Conservation (phyloP, 805 yeast species). For the Metschnikowia dekortorum region DNA sequence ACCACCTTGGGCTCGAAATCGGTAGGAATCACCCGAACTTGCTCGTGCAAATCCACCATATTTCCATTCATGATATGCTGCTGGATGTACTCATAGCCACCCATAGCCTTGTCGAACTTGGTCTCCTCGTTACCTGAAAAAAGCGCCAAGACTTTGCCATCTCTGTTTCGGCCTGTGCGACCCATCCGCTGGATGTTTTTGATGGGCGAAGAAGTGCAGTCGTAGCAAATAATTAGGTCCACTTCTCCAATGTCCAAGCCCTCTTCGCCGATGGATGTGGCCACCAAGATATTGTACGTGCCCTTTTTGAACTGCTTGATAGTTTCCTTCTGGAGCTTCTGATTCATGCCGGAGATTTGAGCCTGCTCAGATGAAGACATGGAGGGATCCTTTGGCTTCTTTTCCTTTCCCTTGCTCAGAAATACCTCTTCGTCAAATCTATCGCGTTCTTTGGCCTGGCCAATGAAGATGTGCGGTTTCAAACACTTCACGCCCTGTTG, state of each 20-base stretch:
- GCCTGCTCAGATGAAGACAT: slow-evolving; percentile 73
- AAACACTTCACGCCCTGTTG: slow-evolving; percentile 35
- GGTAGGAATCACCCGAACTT: slow-evolving; percentile 67
- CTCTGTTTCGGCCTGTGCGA: slow-evolving; percentile 92
- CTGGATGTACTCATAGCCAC: slow-evolving; percentile 76
- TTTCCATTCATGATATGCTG: slow-evolving; percentile 53
- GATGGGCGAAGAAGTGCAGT: slow-evolving; percentile 89
- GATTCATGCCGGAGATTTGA: slow-evolving; percentile 82
- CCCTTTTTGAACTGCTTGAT: slow-evolving; percentile 73
- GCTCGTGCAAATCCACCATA: slow-evolving; percentile 39
- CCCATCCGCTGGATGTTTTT: slow-evolving; percentile 96
- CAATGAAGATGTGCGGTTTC: slow-evolving; percentile 84
- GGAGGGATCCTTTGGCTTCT: slow-evolving; percentile 51
- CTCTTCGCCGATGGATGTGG: slow-evolving; percentile 97
- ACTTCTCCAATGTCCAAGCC: slow-evolving; percentile 98
- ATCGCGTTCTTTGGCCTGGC: slow-evolving; percentile 78
- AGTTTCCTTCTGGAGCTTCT: slow-evolving; percentile 76
- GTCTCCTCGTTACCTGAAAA: slow-evolving; percentile 72
- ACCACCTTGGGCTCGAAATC: slow-evolving; percentile 52
- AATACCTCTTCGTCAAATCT: slow-evolving; percentile 57
- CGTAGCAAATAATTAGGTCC: slow-evolving; percentile 87
- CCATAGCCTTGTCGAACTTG: slow-evolving; percentile 82
- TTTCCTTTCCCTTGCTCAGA: slow-evolving; percentile 37
- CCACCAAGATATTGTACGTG: slow-evolving; percentile 73
- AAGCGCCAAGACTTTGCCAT: slow-evolving; percentile 73